Evolutionary conservation across 768 basidiomycete species (phyloP), one percentile per base, ranked within the genome.

Genomic region (Leccinum truebloodii): DNA sequence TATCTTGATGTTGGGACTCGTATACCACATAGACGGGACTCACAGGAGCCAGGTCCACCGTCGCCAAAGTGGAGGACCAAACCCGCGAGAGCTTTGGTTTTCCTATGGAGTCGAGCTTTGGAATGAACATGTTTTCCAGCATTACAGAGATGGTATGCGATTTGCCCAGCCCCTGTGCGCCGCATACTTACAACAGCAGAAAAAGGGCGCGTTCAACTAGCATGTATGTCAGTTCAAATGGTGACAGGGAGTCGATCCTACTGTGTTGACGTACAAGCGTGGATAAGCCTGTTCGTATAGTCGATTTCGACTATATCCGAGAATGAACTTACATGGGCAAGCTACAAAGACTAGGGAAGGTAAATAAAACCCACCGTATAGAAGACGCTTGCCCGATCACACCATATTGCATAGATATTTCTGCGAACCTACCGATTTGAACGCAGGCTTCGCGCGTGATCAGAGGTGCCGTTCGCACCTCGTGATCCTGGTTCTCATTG

Each of bases 241-340:
- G 58, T 24, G 35, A 35, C 35, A 14, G 5, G 26, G 37, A n/a
- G 22, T 52, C 48, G 22, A 12, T 32, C 53, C 75, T 64, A 86
- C 87, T 3, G 86, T 87, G 65, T 89, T 89, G 13, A 88, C 64
- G 65, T 89, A 89, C 6, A 88, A 55, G 0, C 87, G 76, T 6
- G 75, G 76, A 63, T 32, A 3, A 32, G 32, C 32, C 32, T 32
- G 10, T 32, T 32, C 32, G 32, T 12, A 32, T 32, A 32, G 54
- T 57, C 12, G 57, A 59, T 24, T 70, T 73, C 52, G 76, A 75
- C 12, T 70, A 54, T 79, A 63, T 12, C 20, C 32, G 37, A 39
- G 46, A 20, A 26, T 54, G 22, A 37, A 32, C 12, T 20, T 12
- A 3, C 14, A 24, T 16, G 30, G 26, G 28, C 13, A 53, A 22